Conservation (phyloP, 2,329 filamentous ascomycete genomes). For the Byssochlamys sp. region DNA sequence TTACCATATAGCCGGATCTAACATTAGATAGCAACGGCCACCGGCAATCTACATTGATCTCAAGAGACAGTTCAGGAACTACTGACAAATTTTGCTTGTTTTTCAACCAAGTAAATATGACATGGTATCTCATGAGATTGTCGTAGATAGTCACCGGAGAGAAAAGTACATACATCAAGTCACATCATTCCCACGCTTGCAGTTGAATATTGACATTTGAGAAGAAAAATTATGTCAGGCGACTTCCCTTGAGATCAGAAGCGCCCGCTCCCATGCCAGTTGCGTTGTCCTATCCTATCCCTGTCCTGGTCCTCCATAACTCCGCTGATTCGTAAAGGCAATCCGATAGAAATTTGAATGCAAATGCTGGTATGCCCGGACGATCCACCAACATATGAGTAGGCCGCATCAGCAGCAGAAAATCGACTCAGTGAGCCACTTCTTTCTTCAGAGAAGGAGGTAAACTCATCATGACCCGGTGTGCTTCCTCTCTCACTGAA, state of each 20-base stretch:
- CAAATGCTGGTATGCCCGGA: not conserved
- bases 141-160: not conserved
- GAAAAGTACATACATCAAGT: not conserved
- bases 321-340: not conserved
- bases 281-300: not conserved
- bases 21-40: not conserved
- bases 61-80: not conserved
- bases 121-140: not conserved
- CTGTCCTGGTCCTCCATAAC: not conserved
- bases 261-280: not conserved
- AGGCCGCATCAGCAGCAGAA: not conserved
- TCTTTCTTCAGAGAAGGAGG: constrained; percentile 27
- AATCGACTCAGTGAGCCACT: not conserved
- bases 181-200: not conserved
- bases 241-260: not conserved
- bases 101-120: too few species aligned
- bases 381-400: not conserved
- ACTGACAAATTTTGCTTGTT: too few species aligned
- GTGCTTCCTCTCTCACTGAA: constrained; percentile 36
- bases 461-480: constrained; percentile 28
- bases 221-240: not conserved
- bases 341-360: not conserved
- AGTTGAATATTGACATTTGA: not conserved
- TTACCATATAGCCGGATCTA: not conserved
- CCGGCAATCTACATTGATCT: not conserved